These are phyloP conservation scores for Lactarius sp. DNA, from an alignment of 768 basidiomycete genomes.

Conservation along the genomic window DNA sequence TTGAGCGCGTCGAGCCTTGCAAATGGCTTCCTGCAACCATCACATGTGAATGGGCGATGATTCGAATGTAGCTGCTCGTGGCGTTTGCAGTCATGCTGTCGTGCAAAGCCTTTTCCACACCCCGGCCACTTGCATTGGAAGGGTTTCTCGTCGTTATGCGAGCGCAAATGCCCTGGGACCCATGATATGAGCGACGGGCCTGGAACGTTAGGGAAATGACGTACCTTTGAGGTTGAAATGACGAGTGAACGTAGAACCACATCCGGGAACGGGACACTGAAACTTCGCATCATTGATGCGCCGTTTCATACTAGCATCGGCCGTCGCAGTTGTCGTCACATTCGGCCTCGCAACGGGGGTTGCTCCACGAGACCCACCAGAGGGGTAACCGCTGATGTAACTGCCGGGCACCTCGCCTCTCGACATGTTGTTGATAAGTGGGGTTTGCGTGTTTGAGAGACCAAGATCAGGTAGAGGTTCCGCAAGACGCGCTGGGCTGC, in stretches of 20 bases:
- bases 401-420: neutral
- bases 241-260: slow-evolving; percentile 94
- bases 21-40: slow-evolving; percentile 90
- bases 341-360: slow-evolving; percentile 59
- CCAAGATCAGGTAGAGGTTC: slow-evolving; percentile 44
- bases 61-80: slow-evolving; percentile 95
- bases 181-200: neutral
- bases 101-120: slow-evolving; percentile 88
- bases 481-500: slow-evolving; percentile 13
- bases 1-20: slow-evolving; percentile 94
- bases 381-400: slow-evolving; percentile 6
- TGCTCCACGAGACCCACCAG: slow-evolving; percentile 22
- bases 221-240: slow-evolving; percentile 90
- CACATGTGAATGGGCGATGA: slow-evolving; percentile 87
- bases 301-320: slow-evolving; percentile 77
- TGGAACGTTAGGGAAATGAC: slow-evolving; percentile 26
- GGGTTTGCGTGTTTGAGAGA: slow-evolving; percentile 1
- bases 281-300: slow-evolving; percentile 89
- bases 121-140: slow-evolving; percentile 95
- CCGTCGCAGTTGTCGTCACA: slow-evolving; percentile 87
- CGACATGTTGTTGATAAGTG: neutral
- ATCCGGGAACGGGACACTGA: slow-evolving; percentile 88
- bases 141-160: slow-evolving; percentile 91
- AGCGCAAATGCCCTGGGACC: slow-evolving; percentile 77
- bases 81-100: slow-evolving; percentile 95